phyloP scores from a whole-genome alignment of 352 stramenopile genomes.

The Phytopythium cucurbitacearum region DNA sequence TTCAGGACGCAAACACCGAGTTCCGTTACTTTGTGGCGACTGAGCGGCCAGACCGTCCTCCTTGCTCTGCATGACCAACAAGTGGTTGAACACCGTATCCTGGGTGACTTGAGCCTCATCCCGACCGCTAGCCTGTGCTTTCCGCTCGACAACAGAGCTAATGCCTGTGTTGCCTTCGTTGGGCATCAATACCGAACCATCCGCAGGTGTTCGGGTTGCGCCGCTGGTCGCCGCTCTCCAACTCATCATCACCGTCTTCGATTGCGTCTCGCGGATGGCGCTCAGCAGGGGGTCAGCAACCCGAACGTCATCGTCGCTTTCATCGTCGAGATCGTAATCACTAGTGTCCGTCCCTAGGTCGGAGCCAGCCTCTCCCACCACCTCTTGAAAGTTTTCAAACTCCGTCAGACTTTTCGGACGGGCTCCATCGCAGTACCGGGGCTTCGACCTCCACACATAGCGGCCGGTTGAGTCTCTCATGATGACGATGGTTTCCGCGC shows the following conservation, averaged over 20 bases:
- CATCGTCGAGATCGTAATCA: slow-evolving; percentile 25
- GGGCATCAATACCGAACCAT: slow-evolving; percentile 27
- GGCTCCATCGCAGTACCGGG: slow-evolving; percentile 51
- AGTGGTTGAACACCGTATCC: slow-evolving; percentile 62
- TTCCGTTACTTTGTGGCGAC: slow-evolving; percentile 21
- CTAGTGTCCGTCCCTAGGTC: slow-evolving; percentile 17
- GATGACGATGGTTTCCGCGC: slow-evolving; percentile 65
- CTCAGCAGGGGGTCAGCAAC: slow-evolving; percentile 51
- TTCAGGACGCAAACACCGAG: slow-evolving; percentile 12
- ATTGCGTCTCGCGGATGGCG: slow-evolving; percentile 57
- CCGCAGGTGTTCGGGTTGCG: slow-evolving; percentile 8
- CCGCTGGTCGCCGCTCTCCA: slow-evolving; percentile 38
- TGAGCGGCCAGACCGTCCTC: slow-evolving; percentile 38
- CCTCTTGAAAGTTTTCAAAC: slow-evolving; percentile 59
- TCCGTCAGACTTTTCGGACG: slow-evolving; percentile 51
- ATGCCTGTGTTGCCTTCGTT: slow-evolving; percentile 76
- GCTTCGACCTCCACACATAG: slow-evolving; percentile 78
- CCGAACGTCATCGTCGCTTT: slow-evolving; percentile 21
- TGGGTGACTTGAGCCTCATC: slow-evolving; percentile 51
- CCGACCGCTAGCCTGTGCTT: slow-evolving; percentile 41
- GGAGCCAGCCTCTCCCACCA: slow-evolving; percentile 22
- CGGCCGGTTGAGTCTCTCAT: slow-evolving; percentile 72
- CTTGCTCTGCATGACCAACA: slow-evolving; percentile 51
- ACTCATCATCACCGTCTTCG: slow-evolving; percentile 64
- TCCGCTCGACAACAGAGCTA: slow-evolving; percentile 57